phyloP scores from a whole-genome alignment of 75 land plant species.

The Chamaecyparis obtusa region DNA sequence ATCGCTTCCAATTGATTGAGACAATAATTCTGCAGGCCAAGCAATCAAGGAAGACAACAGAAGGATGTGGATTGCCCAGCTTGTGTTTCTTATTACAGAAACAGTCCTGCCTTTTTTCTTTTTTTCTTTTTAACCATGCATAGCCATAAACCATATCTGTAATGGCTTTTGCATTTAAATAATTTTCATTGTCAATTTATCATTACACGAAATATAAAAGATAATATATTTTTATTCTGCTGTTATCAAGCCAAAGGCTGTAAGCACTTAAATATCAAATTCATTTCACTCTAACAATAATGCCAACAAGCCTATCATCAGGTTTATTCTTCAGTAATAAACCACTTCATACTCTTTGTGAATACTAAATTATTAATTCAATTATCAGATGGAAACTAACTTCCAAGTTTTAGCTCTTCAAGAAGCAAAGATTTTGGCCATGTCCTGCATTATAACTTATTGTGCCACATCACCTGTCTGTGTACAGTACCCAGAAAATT shows the following conservation, averaged over 20 bases:
- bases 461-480: neutral
- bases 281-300: neutral
- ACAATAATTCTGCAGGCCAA: constrained; percentile 67
- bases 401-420: neutral
- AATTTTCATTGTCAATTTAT: neutral
- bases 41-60: constrained; percentile 1
- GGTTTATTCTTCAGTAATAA: neutral
- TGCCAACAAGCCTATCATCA: neutral
- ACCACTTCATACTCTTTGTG: neutral
- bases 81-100: neutral
- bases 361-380: neutral
- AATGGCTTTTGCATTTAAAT: neutral
- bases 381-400: neutral
- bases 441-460: neutral
- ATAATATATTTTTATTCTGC: neutral
- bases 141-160: neutral
- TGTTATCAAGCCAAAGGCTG: neutral
- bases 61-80: neutral
- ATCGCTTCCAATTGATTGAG: constrained; percentile 85
- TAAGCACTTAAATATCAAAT: neutral
- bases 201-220: neutral
- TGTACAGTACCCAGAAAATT: neutral
- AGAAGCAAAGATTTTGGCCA: neutral
- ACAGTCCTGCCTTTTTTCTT: neutral
- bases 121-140: neutral